Percentiles rank a stretch among this genome's conserved stretches.
Conservation (phyloP, 495 filamentous ascomycete species). For the Annulohypoxylon maeteangense region DNA sequence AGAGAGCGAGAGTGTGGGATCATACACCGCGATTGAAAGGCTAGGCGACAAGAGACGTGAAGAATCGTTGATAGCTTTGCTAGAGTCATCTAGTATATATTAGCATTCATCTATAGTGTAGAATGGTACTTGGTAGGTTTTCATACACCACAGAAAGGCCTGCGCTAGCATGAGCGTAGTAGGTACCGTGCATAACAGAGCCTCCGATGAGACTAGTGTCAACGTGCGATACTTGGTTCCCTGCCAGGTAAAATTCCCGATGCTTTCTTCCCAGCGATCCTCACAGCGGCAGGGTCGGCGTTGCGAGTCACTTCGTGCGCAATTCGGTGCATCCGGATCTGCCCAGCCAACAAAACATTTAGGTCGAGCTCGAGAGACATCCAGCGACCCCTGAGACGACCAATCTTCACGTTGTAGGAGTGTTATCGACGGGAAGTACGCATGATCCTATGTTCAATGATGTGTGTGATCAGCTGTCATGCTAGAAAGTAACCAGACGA, state of each 20-base stretch:
- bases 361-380: background rate
- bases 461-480: background rate
- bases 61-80: conserved; percentile 1
- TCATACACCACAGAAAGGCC: background rate
- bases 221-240: background rate
- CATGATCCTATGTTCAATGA: background rate
- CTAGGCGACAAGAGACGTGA: conserved; percentile 3
- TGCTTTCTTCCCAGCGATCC: background rate
- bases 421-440: conserved; percentile 1
- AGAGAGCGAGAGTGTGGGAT: background rate
- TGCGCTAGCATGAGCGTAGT: conserved; percentile 10
- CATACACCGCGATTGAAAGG: background rate
- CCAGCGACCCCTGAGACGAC: background rate
- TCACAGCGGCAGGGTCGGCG: background rate
- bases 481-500: too few species aligned
- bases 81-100: conserved; percentile 1
- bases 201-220: conserved; percentile 2
- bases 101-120: background rate
- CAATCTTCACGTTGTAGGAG: background rate
- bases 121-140: too few species aligned
- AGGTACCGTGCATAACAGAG: background rate
- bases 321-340: background rate
- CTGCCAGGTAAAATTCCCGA: background rate
- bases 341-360: conserved; percentile 8
- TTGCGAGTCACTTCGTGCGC: background rate